Conservation (phyloP, 2,329 filamentous ascomycete species). For the Calonectria hawksworthii region DNA sequence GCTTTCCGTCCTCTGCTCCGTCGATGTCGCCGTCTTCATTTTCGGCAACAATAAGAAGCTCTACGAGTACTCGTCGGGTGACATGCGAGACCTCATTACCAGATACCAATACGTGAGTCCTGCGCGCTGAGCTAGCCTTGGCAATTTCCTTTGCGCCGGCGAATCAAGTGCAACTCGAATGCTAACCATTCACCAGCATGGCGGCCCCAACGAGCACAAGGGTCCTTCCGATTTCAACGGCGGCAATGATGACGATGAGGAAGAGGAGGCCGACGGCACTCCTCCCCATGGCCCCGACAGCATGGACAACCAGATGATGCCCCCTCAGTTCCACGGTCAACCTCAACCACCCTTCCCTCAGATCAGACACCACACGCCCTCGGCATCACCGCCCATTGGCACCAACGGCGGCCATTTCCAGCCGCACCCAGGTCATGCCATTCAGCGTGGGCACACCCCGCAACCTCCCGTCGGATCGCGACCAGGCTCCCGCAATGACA, state of each 20-base stretch:
- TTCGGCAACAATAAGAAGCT: constrained; percentile 99
- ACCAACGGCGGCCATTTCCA: constrained; percentile 79
- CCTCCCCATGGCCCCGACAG: constrained; percentile 76
- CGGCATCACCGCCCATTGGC: constrained; percentile 88
- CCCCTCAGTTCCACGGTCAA: constrained; percentile 78
- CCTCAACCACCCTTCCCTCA: constrained; percentile 76
- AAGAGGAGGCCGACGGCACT: constrained; percentile 78
- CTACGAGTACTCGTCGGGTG: constrained; percentile 95
- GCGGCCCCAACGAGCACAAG: constrained; percentile 94
- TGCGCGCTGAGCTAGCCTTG: constrained; percentile 9
- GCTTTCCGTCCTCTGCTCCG: constrained; percentile 96
- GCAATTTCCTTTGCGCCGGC: constrained; percentile 3
- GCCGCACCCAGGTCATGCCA: constrained; percentile 54
- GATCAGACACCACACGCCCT: constrained; percentile 85
- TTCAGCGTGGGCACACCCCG: constrained; percentile 82
- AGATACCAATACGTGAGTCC: constrained; percentile 90
- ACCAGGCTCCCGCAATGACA: constrained; percentile 82
- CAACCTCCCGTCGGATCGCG: constrained; percentile 79
- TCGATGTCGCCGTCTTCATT: constrained; percentile 98
- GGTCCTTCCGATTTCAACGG: constrained; percentile 93
- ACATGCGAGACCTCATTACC: constrained; percentile 91
- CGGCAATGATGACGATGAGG: constrained; percentile 87
- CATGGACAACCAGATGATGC: constrained; percentile 73
- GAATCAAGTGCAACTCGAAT: constrained; percentile 18
- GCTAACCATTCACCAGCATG: constrained; percentile 73